These are phyloP conservation scores for Yarrowia deformans DNA, from an alignment of 805 yeast species.

Conservation along the genomic window DNA sequence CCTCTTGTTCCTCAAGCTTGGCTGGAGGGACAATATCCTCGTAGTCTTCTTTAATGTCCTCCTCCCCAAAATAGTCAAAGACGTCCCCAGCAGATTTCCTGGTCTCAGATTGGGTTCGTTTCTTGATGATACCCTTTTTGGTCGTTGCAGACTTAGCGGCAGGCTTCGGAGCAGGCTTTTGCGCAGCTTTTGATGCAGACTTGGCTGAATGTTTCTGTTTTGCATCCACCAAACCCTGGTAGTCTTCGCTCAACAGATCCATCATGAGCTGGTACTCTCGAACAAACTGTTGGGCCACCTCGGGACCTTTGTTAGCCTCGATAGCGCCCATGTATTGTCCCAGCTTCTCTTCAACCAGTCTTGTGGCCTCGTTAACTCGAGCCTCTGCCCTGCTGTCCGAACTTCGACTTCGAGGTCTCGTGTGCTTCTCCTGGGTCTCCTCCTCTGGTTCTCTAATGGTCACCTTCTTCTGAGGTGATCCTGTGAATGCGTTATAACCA, in stretches of 20 bases:
- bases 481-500: constrained; percentile 19
- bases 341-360: constrained; percentile 13
- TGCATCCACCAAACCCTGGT: neutral
- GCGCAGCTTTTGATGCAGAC: neutral
- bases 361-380: neutral
- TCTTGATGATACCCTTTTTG: constrained; percentile 9
- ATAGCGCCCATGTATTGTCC: constrained; percentile 3
- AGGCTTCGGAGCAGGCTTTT: neutral
- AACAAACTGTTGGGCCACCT: constrained; percentile 11
- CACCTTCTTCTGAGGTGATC: constrained; percentile 23
- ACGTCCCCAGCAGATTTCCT: neutral
- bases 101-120: neutral
- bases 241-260: constrained; percentile 16
- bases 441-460: constrained; percentile 5
- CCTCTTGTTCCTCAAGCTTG: neutral
- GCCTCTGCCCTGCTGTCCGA: neutral
- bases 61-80: constrained; percentile 4
- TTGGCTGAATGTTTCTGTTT: neutral
- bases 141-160: neutral
- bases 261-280: constrained; percentile 10
- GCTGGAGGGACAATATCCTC: neutral
- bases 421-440: neutral
- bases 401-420: constrained; percentile 1
- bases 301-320: constrained; percentile 7
- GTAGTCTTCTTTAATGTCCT: neutral